Percentiles rank a stretch among this genome's conserved stretches.
Evolutionary conservation across 441 rosid genomes (phyloP).

Genomic region (Syzygium malaccense): DNA sequence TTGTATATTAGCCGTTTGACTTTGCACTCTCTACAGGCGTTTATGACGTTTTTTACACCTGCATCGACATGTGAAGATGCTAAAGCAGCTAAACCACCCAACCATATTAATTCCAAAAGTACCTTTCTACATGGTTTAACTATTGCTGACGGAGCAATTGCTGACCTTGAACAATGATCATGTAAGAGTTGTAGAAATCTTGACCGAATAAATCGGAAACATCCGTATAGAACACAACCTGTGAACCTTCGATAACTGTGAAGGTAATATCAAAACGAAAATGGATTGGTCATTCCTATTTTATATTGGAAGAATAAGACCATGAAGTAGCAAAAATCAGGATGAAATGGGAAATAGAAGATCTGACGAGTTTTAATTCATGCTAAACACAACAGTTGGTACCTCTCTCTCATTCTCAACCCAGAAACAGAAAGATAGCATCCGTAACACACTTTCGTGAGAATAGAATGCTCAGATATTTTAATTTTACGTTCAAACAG

Average conservation of each 20-base stretch:
- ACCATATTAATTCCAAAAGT: neutral
- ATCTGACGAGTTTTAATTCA: neutral
- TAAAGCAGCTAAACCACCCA: neutral
- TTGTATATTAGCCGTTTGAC: slow-evolving; percentile 70
- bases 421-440: neutral
- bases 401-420: neutral
- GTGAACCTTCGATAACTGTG: slow-evolving; percentile 66
- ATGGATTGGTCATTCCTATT: neutral
- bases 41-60: slow-evolving; percentile 83
- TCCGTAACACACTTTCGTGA: neutral
- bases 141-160: neutral
- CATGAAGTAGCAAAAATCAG: neutral
- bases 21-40: slow-evolving; percentile 66
- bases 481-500: neutral
- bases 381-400: neutral
- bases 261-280: neutral
- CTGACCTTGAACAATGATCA: slow-evolving; percentile 75
- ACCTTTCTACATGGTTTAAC: neutral
- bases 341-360: neutral
- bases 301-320: neutral
- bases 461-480: neutral
- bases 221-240: slow-evolving; percentile 65
- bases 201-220: slow-evolving; percentile 29
- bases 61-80: neutral
- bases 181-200: slow-evolving; percentile 55